Evolutionary conservation across 768 basidiomycete species (phyloP).

Genomic region (Termitomyces sp.): DNA sequence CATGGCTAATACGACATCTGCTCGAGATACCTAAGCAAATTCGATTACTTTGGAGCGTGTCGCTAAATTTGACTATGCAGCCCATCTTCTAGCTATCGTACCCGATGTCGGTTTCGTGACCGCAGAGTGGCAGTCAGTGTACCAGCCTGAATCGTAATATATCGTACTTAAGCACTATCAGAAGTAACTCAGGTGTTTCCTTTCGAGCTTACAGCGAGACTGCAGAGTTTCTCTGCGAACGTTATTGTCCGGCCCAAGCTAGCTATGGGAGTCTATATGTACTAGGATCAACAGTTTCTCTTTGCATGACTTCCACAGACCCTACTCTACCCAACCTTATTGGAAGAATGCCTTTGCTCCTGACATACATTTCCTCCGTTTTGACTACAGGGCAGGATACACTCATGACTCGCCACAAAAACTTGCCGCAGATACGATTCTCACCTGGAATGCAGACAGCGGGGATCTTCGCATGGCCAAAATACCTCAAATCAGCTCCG

Average conservation of each 20-base stretch:
- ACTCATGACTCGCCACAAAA: background rate
- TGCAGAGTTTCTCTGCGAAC: slow-evolving; percentile 7
- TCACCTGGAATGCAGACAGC: background rate
- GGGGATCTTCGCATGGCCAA: background rate
- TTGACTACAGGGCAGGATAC: background rate
- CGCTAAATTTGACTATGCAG: slow-evolving; percentile 5
- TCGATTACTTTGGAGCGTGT: background rate
- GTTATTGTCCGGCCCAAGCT: slow-evolving; percentile 6
- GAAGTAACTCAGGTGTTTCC: background rate
- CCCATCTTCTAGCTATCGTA: background rate
- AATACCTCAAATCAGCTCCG: background rate
- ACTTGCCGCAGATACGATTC: background rate
- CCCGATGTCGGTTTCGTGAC: background rate
- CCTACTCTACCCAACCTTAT: background rate
- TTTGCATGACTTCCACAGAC: background rate
- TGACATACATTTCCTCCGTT: background rate
- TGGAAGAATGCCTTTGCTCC: background rate
- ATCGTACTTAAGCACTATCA: background rate
- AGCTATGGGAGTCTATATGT: slow-evolving; percentile 5
- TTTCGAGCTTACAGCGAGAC: slow-evolving; percentile 7
- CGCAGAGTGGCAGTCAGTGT: background rate
- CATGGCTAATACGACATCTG: background rate
- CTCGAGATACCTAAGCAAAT: background rate
- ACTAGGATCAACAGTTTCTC: background rate
- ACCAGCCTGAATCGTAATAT: background rate